A percentile compares a stretch with the other conserved stretches of the same genome.
phyloP scores from a whole-genome alignment of 768 basidiomycete species.

The Leccinum variicolor region DNA sequence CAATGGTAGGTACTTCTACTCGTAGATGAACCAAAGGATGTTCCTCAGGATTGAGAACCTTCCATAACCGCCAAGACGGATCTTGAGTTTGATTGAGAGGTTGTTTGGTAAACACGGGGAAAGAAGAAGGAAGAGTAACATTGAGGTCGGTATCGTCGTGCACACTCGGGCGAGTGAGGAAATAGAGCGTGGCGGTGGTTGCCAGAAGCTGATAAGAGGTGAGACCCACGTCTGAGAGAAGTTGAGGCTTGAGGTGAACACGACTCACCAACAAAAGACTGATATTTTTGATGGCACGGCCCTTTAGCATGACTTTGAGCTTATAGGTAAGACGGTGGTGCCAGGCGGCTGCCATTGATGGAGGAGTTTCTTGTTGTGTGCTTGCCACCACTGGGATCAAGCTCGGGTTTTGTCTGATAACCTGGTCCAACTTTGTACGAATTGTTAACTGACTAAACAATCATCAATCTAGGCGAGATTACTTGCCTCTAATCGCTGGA shows the following conservation, averaged over 20 bases:
- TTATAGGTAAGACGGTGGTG: slow-evolving; percentile 27
- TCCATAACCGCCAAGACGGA: slow-evolving; percentile 72
- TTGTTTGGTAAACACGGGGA: slow-evolving; percentile 34
- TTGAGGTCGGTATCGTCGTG: slow-evolving; percentile 26
- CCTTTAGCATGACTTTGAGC: slow-evolving; percentile 48
- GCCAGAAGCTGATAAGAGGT: slow-evolving; percentile 58
- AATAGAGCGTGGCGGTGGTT: slow-evolving; percentile 71
- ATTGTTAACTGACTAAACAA: slow-evolving; percentile 11
- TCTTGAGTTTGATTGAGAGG: slow-evolving; percentile 35
- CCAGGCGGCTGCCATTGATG: slow-evolving; percentile 26
- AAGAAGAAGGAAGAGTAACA: slow-evolving; percentile 15
- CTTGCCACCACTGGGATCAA: slow-evolving; percentile 43
- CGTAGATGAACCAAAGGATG: slow-evolving; percentile 70
- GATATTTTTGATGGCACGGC: slow-evolving; percentile 72
- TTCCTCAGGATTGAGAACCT: slow-evolving; percentile 66
- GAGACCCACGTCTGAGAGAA: background rate
- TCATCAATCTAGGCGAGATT: background rate
- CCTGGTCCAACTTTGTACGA: slow-evolving; percentile 66
- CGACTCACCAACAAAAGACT: slow-evolving; percentile 75
- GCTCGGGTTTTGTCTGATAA: slow-evolving; percentile 69
- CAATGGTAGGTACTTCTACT: slow-evolving; percentile 73
- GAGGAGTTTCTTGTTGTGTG: slow-evolving; percentile 22
- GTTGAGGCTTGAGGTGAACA: background rate
- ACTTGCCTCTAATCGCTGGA: slow-evolving; percentile 82
- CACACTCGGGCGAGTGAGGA: slow-evolving; percentile 56